Conservation (phyloP, 2,329 filamentous ascomycete genomes). For the Dothiorella sarmentorum region DNA sequence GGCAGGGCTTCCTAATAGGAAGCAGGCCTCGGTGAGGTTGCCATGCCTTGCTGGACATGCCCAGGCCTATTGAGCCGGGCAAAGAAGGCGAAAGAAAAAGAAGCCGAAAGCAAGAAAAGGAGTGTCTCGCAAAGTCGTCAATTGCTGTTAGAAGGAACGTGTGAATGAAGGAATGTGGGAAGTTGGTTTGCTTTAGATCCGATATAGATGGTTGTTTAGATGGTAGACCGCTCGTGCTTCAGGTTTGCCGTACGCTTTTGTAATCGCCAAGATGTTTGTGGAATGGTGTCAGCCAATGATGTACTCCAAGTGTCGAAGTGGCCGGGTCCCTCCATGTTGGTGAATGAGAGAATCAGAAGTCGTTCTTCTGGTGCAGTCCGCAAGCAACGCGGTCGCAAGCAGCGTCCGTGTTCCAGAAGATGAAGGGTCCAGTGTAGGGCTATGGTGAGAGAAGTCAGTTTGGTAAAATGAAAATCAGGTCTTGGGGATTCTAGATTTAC, state of each 20-base stretch:
- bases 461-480: neutral
- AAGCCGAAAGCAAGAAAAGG: too few relatives aligned
- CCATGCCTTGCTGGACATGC: too few relatives aligned
- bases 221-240: neutral
- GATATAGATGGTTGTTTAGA: neutral
- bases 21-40: too few relatives aligned
- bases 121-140: too few relatives aligned
- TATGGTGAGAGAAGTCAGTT: conserved; percentile 22
- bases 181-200: neutral
- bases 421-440: conserved; percentile 40
- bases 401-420: conserved; percentile 42
- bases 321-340: too few relatives aligned
- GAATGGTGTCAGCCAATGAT: too few relatives aligned
- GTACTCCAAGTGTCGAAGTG: too few relatives aligned
- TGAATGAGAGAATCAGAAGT: neutral
- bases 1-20: too few relatives aligned
- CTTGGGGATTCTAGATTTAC: neutral
- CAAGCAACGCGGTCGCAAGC: neutral
- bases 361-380: neutral
- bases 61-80: too few relatives aligned
- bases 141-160: too few relatives aligned
- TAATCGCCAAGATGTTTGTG: too few relatives aligned
- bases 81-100: too few relatives aligned
- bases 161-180: neutral
- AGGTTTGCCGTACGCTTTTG: neutral